phyloP scores from a whole-genome alignment of 495 filamentous ascomycete genomes.

The Hapsidospora chrysogenum region DNA sequence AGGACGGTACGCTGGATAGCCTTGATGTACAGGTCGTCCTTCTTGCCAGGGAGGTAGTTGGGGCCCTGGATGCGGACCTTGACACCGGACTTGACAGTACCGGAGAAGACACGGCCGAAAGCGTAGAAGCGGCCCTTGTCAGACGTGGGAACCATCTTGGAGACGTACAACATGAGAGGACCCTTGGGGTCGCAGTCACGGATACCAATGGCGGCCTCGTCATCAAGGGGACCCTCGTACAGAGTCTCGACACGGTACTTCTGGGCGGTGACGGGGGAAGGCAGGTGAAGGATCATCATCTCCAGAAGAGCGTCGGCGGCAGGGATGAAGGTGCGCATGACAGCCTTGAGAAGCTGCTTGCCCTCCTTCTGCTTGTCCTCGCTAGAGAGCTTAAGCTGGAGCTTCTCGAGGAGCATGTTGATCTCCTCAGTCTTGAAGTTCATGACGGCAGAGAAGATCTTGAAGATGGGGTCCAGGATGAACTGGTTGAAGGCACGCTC shows the following conservation, averaged over 20 bases:
- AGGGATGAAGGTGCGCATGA: constrained; percentile 97
- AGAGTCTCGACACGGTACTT: constrained; percentile 96
- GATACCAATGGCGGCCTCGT: constrained; percentile 85
- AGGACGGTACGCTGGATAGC: constrained; percentile 98
- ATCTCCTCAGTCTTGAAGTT: constrained; percentile 98
- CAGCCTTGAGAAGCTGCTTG: constrained; percentile 90
- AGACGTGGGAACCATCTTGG: constrained; percentile 99
- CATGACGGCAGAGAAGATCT: constrained; percentile 88
- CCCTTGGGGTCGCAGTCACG: constrained; percentile 95
- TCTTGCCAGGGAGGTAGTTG: constrained; percentile 95
- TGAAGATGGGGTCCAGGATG: constrained; percentile 98
- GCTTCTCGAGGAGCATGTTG: constrained; percentile 66
- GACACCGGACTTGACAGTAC: constrained; percentile 90
- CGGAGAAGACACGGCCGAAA: constrained; percentile 99
- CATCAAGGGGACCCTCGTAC: constrained; percentile 92
- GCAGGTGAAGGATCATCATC: constrained; percentile 99
- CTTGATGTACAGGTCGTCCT: constrained; percentile 99
- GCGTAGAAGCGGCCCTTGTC: constrained; percentile 99
- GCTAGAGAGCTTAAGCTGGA: constrained; percentile 68
- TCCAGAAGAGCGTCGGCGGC: constrained; percentile 96
- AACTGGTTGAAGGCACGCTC: constrained; percentile 99
- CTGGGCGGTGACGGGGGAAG: constrained; percentile 91
- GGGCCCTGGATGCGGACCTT: constrained; percentile 99
- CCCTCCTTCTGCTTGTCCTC: constrained; percentile 92
- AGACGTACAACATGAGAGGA: constrained; percentile 99